Base-by-base conservation (phyloP, 2,329 filamentous ascomycete species). In the Pseudogymnoascus sp. region DNA sequence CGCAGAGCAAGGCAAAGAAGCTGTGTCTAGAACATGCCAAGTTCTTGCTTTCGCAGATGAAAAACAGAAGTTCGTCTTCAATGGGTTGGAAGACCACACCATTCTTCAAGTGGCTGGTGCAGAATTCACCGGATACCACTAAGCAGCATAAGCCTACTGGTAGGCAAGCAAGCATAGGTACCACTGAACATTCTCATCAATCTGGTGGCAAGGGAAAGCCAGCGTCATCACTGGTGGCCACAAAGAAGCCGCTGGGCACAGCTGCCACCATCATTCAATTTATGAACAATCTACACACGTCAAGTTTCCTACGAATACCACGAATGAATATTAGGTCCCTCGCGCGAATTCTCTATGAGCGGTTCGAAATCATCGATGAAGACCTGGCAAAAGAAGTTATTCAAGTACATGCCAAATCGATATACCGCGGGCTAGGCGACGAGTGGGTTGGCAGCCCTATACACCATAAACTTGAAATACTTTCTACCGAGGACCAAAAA, bases 21-120 rank as follows among this genome's bases (percentile, higher is more conserved):
- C 74, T 78, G 25, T 80, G 78, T 60, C 66, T 74, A 35, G 75
- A 78, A 16, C 79, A 84, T 63, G 78, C 78, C 1, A 68, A 74
- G 1, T 83, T 84, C 63, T 70, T 85, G 2, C 73, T 82, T 11
- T 74, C 75, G 4, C 81, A 85, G 61, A 80, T 83, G 54, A 67
- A 74, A 1, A 77, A 77, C 20, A 50, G 12, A 43, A 58, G 28
- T 18, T 57, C 25, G 30, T 28, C 22, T 28, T 20, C 69, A 0
- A 70, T 77, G 25, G 70, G 74, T 35, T 82, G 80, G 80, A 64
- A 65, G 7, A 59, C 65, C 2, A 83, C 80, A 0, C 69, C 69
- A 4, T 81, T 85, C 63, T 74, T 78, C 62, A 75, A 74, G 22
- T 83, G 79, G 78, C 68, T 85, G 47, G 72, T 69, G 2, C 63